Conservation (phyloP, 495 filamentous ascomycete species). For the Neurospora sp. region DNA sequence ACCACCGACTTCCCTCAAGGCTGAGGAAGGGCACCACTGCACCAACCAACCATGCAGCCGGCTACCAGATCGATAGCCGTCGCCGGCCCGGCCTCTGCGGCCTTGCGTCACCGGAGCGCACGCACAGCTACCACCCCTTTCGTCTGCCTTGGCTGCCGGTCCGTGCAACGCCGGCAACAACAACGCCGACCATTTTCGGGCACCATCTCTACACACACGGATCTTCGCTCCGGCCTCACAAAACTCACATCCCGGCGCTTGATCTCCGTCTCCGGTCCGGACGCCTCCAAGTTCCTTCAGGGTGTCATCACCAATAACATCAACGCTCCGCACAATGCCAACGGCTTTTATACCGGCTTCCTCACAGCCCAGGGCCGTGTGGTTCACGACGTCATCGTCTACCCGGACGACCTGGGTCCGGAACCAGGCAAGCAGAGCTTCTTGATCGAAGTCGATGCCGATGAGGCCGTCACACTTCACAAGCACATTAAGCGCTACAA, state of each 20-base stretch:
- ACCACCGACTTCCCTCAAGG: neutral
- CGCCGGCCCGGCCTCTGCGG: neutral
- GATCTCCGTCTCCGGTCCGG: constrained; percentile 65
- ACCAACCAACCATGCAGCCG: neutral
- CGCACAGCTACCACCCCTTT: neutral
- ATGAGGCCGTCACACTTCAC: constrained; percentile 47
- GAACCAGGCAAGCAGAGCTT: constrained; percentile 43
- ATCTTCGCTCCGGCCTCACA: constrained; percentile 37
- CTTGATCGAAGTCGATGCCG: constrained; percentile 72
- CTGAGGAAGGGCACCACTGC: neutral
- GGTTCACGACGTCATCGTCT: constrained; percentile 83
- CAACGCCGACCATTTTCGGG: constrained; percentile 5
- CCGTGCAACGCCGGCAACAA: neutral
- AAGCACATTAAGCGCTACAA: constrained; percentile 75
- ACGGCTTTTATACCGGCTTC: constrained; percentile 68
- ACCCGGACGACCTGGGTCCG: constrained; percentile 42
- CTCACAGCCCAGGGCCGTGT: constrained; percentile 76
- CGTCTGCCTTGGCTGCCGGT: neutral
- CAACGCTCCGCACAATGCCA: constrained; percentile 11
- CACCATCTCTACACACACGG: constrained; percentile 11
- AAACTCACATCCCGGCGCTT: constrained; percentile 61
- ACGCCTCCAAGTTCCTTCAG: constrained; percentile 77
- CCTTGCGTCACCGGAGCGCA: neutral
- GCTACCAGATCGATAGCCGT: neutral
- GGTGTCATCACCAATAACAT: constrained; percentile 76